phyloP scores from a whole-genome alignment of 805 yeast species.

The Candida methanosorbosa region DNA sequence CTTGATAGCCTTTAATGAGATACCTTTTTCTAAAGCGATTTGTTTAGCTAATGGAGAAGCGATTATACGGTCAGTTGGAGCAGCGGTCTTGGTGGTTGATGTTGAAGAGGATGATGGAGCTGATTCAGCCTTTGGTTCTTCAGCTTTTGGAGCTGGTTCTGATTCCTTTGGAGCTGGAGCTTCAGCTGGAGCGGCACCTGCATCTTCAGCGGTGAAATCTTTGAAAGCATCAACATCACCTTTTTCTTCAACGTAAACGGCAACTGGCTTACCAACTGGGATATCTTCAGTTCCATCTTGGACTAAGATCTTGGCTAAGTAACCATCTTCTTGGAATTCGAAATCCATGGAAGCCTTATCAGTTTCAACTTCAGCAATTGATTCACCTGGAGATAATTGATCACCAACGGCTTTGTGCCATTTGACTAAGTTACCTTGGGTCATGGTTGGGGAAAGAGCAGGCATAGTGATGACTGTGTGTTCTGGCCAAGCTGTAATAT shows the following conservation, averaged over 20 bases:
- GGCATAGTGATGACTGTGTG: conserved; percentile 96
- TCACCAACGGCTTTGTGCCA: conserved; percentile 94
- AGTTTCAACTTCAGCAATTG: conserved; percentile 94
- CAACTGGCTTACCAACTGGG: conserved; percentile 93
- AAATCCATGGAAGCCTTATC: conserved; percentile 98
- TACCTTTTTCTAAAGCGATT: conserved; percentile 86
- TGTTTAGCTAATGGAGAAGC: conserved; percentile 96
- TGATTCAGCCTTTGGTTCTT: conserved; percentile 18
- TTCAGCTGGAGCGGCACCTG: conserved; percentile 42
- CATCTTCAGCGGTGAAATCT: conserved; percentile 76
- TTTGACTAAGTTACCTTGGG: conserved; percentile 82
- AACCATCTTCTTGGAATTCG: conserved; percentile 97
- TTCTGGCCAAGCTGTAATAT: conserved; percentile 18
- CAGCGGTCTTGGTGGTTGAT: conserved; percentile 26
- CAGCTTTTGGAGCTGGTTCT: conserved; percentile 23
- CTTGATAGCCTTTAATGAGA: conserved; percentile 72
- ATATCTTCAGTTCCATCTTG: conserved; percentile 83
- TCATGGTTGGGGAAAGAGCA: conserved; percentile 99
- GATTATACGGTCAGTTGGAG: conserved; percentile 59
- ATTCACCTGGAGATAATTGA: conserved; percentile 81
- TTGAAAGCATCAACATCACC: conserved; percentile 83
- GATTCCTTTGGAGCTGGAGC: conserved; percentile 14
- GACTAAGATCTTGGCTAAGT: conserved; percentile 75
- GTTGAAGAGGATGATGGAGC: conserved; percentile 15
- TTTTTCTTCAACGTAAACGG: conserved; percentile 86